phyloP scores from a whole-genome alignment of 1,139 yeast species.

The Debaryomyces sp. region DNA sequence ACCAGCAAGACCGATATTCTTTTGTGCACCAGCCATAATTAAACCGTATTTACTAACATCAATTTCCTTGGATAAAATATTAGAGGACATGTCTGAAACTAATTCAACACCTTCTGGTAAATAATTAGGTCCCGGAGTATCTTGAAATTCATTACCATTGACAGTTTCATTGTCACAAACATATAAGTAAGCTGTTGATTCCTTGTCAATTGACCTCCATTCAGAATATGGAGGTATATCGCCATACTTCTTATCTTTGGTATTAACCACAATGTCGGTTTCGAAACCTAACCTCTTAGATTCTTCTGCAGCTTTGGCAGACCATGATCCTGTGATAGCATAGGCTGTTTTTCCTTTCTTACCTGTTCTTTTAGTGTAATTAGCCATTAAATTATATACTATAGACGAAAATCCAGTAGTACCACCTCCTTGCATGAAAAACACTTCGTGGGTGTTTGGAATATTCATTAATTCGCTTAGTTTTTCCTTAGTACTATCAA shows the following conservation, averaged over 20 bases:
- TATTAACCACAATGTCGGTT: conserved; percentile 67
- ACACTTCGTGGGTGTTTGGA: conserved; percentile 92
- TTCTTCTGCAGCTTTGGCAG: conserved; percentile 83
- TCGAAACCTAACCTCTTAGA: conserved; percentile 83
- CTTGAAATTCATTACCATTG: conserved; percentile 83
- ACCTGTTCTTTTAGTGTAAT: conserved; percentile 63
- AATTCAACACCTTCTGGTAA: conserved; percentile 72
- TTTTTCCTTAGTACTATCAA: conserved; percentile 74
- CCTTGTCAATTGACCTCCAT: conserved; percentile 54
- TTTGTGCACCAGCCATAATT: conserved; percentile 95
- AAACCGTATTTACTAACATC: conserved; percentile 86
- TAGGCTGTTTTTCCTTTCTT: conserved; percentile 82
- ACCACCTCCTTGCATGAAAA: conserved; percentile 97
- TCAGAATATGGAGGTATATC: conserved; percentile 67
- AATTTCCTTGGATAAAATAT: conserved; percentile 76
- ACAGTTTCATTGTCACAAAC: conserved; percentile 97
- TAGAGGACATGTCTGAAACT: conserved; percentile 94
- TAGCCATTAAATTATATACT: conserved; percentile 80
- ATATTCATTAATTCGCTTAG: conserved; percentile 64
- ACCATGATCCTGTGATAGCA: conserved; percentile 92
- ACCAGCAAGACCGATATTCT: conserved; percentile 96
- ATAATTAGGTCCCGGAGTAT: conserved; percentile 49
- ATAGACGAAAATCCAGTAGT: conserved; percentile 92
- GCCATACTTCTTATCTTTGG: conserved; percentile 65
- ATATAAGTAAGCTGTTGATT: conserved; percentile 79